These are phyloP conservation scores for Skeletonema menzelii DNA, from an alignment of 108 stramenopile species.

Conservation along the genomic window DNA sequence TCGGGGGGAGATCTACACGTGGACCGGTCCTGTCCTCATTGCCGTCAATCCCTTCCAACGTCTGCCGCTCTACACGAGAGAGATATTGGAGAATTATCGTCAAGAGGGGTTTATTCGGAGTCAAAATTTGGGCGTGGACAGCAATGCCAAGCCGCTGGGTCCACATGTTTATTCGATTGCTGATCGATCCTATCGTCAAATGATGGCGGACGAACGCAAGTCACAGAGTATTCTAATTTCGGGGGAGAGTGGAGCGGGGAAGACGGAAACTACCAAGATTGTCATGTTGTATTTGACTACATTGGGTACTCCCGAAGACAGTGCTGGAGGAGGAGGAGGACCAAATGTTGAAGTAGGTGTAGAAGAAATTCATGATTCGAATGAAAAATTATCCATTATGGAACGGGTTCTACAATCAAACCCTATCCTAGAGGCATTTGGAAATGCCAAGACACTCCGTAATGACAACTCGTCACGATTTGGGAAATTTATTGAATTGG, in stretches of 20 bases:
- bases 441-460: constrained; percentile 98
- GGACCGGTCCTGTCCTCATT: constrained; percentile 98
- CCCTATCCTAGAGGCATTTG: constrained; percentile 99
- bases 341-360: constrained; percentile 8
- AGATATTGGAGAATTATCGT: constrained; percentile 84
- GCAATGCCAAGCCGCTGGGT: constrained; percentile 58
- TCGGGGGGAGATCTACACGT: constrained; percentile 96
- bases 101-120: constrained; percentile 82
- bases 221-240: constrained; percentile 93
- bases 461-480: constrained; percentile 99
- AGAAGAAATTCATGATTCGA: constrained; percentile 52
- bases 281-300: constrained; percentile 94
- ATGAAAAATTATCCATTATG: constrained; percentile 74
- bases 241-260: constrained; percentile 94
- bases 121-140: constrained; percentile 70
- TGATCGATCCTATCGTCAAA: constrained; percentile 88
- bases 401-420: constrained; percentile 95
- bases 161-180: constrained; percentile 94
- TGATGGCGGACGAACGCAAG: constrained; percentile 81
- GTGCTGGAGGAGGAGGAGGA: neutral
- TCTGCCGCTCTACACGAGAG: constrained; percentile 87
- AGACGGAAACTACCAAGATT: constrained; percentile 96
- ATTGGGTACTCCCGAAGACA: constrained; percentile 59
- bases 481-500: constrained; percentile 98
- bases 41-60: constrained; percentile 98